A percentile compares a stretch with the other conserved stretches of the same genome.
Conservation (phyloP, 2,329 filamentous ascomycete species). For the Daldinia sp. region DNA sequence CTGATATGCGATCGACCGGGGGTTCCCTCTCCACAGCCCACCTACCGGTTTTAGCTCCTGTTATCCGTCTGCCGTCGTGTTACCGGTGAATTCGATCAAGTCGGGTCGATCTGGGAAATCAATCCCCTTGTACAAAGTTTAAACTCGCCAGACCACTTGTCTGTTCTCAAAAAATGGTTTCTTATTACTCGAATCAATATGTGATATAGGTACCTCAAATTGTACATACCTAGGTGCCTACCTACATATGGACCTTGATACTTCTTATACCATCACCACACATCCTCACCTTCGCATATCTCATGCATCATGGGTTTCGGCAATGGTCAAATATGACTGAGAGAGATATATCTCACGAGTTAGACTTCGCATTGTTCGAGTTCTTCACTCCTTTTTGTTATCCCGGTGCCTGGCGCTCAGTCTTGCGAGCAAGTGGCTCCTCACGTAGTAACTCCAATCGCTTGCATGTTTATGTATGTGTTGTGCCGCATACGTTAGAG, state of each 20-base stretch:
- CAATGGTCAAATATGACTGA: not conserved
- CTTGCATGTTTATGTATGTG: constrained; percentile 9
- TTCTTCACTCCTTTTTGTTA: not conserved
- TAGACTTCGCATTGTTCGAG: not conserved
- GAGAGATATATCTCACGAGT: not conserved
- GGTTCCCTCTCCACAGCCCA: constrained; percentile 15
- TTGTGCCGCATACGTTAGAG: constrained; percentile 11
- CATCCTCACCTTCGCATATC: too few species aligned
- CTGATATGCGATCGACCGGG: constrained; percentile 13
- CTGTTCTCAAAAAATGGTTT: too few species aligned
- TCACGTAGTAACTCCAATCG: not conserved
- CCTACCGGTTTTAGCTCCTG: constrained; percentile 27
- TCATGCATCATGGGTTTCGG: too few species aligned
- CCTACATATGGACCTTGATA: too few species aligned
- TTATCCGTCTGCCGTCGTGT: constrained; percentile 11
- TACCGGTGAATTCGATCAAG: constrained; percentile 14
- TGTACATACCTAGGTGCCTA: not conserved
- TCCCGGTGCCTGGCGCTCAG: constrained; percentile 17
- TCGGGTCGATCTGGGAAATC: constrained; percentile 2
- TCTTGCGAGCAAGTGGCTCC: not conserved
- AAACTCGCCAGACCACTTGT: not conserved
- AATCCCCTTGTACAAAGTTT: constrained; percentile 7
- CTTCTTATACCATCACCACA: not conserved
- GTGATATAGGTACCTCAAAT: not conserved
- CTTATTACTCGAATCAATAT: too few species aligned